These are phyloP conservation scores for Cryphonectria parasitica DNA, from an alignment of 2,329 filamentous ascomycete genomes.

Conservation along the genomic window DNA sequence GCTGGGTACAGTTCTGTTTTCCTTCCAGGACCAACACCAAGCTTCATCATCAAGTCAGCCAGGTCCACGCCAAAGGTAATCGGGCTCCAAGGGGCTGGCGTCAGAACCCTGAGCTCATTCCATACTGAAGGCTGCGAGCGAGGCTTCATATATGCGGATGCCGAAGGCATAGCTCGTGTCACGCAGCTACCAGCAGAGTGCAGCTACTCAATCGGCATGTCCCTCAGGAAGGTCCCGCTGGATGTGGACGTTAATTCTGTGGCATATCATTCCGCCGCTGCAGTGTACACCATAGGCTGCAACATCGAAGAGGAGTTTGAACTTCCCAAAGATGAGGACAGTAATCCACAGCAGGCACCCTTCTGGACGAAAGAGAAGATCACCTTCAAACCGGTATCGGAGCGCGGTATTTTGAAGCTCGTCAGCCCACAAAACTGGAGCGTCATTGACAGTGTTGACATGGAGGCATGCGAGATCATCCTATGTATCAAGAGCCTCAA, in stretches of 20 bases:
- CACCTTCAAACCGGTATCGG: slow-evolving; percentile 66
- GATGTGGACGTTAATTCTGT: slow-evolving; percentile 72
- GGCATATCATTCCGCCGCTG: slow-evolving; percentile 75
- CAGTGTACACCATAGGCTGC: slow-evolving; percentile 77
- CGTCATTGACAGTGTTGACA: slow-evolving; percentile 73
- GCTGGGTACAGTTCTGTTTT: slow-evolving; percentile 82
- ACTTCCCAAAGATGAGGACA: slow-evolving; percentile 85
- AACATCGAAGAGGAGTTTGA: slow-evolving; percentile 72
- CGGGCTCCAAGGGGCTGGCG: slow-evolving; percentile 68
- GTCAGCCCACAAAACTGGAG: slow-evolving; percentile 78
- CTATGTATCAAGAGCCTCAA: slow-evolving; percentile 83
- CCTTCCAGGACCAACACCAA: slow-evolving; percentile 77
- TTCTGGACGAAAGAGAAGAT: slow-evolving; percentile 73
- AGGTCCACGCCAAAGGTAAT: slow-evolving; percentile 77
- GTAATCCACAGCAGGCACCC: slow-evolving; percentile 28
- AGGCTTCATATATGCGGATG: slow-evolving; percentile 83
- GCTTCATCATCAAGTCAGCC: slow-evolving; percentile 81
- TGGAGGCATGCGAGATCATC: slow-evolving; percentile 76
- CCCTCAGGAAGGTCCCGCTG: slow-evolving; percentile 72
- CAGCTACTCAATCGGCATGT: slow-evolving; percentile 74
- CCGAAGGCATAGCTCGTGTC: slow-evolving; percentile 71
- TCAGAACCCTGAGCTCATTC: slow-evolving; percentile 75
- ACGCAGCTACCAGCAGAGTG: slow-evolving; percentile 70
- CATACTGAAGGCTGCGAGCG: slow-evolving; percentile 76
- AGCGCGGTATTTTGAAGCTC: slow-evolving; percentile 76